Evolutionary conservation across 331 rosid genomes (phyloP), one percentile per base, ranked within the genome.

Genomic region (Cucumis variabilis): DNA sequence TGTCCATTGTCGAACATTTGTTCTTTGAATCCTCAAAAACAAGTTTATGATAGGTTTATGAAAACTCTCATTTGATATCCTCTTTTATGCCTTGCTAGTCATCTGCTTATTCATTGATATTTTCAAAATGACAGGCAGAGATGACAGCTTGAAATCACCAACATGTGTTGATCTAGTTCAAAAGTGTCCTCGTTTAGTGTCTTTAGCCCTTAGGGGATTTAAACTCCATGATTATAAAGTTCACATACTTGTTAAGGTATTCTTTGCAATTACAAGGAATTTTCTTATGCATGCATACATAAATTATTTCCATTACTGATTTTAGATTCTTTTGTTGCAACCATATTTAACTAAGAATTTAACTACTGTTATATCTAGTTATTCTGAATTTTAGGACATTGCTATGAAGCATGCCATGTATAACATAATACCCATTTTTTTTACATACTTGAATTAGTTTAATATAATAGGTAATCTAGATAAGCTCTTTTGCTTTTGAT

Each of bases 131-230:
- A 58, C 94, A 97, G 99, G 99, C 90, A 93, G 99, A 92, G 99
- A 97, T 88, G 98, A 97, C 94, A 97, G 99, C 91, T 93, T 97
- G 98, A 97, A 97, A 79, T 88, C 93, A 2, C 96, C 94, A 81
- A 96, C 99, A 73, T 97, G 99, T 73, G 60, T 80, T 83, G 94
- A 90, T 89, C 93, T 97, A 25, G 94, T 94, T 67, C 89, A 82
- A 82, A 92, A 88, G 85, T 97, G 99, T 87, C 98, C 98, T 80
- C 91, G 89, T 93, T 88, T 97, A 85, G 89, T 90, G 28, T 94
- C 99, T 89, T 91, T 97, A 93, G 94, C 98, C 84, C 96, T 97
- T 62, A 92, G 98, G 92, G 99, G 99, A 90, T 95, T 94, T 92
- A 97, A 94, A 92, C 92, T 97, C 88, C 99, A 96, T 30, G 99